Base-by-base conservation (phyloP, 495 filamentous ascomycete species). In the Chaetomium fimeti region DNA sequence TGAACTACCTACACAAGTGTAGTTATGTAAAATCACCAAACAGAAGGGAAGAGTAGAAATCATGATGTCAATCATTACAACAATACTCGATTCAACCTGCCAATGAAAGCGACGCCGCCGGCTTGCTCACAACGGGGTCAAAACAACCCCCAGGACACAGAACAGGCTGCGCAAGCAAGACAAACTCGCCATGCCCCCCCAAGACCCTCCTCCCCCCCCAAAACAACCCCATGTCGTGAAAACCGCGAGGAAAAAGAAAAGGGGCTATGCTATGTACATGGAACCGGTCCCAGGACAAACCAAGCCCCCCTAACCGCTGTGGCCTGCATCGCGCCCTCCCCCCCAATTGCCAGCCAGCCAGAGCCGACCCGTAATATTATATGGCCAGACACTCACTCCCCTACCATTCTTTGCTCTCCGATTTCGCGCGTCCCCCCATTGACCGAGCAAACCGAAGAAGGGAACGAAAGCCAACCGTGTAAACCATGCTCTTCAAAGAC, bases 21-120 rank as follows among this genome's bases (percentile, higher is more conserved):
- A 29, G 24, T 47, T 47, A 52, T 6, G n/a, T n/a, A n/a, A n/a
- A n/a, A n/a, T 3, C 29, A 16, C 25, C 25, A n/a, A 53, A 16
- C 27, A 28, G 6, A 8, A 55, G 6, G 29, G 7, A 32, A 7
- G 3, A 36, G 32, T 36, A 18, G n/a, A 16, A n/a, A 54, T n/a
- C 29, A 36, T 15, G 4, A 55, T n/a, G 20, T 55, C 29, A 55
- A 3, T 32, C 52, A 68, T 62, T 58, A 65, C 38, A 51, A 61
- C 57, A 65, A 36, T 58, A 57, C 54, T 63, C 61, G 45, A 65
- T 65, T 62, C 51, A 64, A 55, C 48, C 57, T 65, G 61, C 36
- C 49, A 64, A 60, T 54, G 36, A 61, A 53, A 53, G 8, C 49
- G 38, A 13, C 42, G 28, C 40, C 18, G 13, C 5, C 32, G 36